Evolutionary conservation across 129 eudicot genomes (phyloP), one percentile per base, ranked within the genome.

Genomic region (Flaveria sonorensis): DNA sequence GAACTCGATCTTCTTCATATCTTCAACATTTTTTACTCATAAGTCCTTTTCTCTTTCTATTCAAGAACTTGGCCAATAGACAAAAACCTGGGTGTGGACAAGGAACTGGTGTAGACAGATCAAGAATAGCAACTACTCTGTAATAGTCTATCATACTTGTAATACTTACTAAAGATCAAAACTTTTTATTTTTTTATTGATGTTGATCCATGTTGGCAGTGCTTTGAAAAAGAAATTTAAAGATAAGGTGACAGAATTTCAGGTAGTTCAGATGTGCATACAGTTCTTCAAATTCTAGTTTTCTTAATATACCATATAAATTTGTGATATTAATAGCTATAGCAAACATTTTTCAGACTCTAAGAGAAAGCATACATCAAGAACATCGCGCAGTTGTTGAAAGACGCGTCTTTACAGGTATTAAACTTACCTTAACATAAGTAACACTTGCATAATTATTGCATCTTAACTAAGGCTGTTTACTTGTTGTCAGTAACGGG

Each of bases 61-160:
- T 68, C 55, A 83, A 93, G 98, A 93, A 90, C 71, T 46, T 86
- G 53, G 74, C 87, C 86, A 90, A 80, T 70, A 85, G 95, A 83
- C 92, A 86, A 79, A 93, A 90, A 76, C 91, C 96, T 52, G 98
- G 96, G 74, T 90, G 98, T 69, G 98, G 97, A 74, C 90, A 88
- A 81, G 98, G 98, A 84, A 87, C 98, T n/a, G 97, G 89, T 24
- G 96, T 93, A 63, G 98, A 93, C 88, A 85, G 98, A 76, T 87
- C 98, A 74, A 88, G 98, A 87, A 87, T 86, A 19, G 85, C 91
- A 52, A 89, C 96, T 72, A 93, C 98, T 73, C 74, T 87, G 98
- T 93, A 90, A 85, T 55, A 23, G 43, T 30, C 4, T n/a, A 21
- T 20, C 67, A 52, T 77, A 45, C 19, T 47, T 63, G 43, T 23